phyloP scores from a whole-genome alignment of 31 red algal genomes.

The Pterothamnion heteromorphum region DNA sequence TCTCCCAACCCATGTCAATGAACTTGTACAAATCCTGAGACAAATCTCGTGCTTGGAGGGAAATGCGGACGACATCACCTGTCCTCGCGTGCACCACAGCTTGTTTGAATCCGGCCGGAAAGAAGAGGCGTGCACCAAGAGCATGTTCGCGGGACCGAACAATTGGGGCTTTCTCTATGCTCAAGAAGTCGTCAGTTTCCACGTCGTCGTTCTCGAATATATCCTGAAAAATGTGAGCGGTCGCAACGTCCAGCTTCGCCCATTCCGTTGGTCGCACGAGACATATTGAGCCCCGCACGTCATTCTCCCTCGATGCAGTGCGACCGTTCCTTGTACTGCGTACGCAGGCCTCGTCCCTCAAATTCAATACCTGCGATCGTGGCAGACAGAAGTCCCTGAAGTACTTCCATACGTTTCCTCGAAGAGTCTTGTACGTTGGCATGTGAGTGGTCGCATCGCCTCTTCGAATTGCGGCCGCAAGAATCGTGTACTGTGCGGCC shows the following conservation, averaged over 20 bases:
- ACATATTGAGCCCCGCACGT: not conserved
- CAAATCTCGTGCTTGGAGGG: not conserved
- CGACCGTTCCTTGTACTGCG: not conserved
- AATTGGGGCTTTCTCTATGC: no score
- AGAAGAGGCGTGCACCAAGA: not conserved
- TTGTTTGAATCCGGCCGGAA: not conserved
- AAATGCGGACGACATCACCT: not conserved
- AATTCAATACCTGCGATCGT: not conserved
- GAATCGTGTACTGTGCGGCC: no score
- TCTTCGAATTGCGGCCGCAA: no score
- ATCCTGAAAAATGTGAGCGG: not conserved
- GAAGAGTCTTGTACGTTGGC: not conserved
- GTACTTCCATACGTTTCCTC: not conserved
- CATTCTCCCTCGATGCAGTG: not conserved
- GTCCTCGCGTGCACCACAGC: not conserved
- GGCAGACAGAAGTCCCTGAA: not conserved
- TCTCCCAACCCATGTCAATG: not conserved
- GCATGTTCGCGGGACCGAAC: not conserved
- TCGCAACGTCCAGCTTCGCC: no score
- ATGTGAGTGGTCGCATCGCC: not conserved
- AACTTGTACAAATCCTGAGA: not conserved
- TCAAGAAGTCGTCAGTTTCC: not conserved
- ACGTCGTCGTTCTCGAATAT: not conserved
- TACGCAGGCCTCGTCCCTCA: not conserved
- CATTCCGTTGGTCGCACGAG: no score